Percentiles rank a stretch among this genome's conserved stretches.
Conservation (phyloP, 495 filamentous ascomycete species). For the Podospora pseudocomata region DNA sequence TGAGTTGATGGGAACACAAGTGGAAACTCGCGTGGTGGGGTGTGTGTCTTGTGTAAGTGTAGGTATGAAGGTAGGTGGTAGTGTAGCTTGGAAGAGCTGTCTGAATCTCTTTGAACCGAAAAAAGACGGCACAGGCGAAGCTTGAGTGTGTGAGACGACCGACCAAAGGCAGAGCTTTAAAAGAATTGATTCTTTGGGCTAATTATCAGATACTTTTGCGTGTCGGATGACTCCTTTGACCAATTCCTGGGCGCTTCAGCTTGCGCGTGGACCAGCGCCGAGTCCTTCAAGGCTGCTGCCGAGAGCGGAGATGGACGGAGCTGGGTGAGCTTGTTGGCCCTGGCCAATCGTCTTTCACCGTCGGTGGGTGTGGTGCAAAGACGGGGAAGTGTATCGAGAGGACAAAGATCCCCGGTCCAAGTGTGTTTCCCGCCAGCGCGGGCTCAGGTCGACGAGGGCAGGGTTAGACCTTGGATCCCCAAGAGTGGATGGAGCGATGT, state of each 20-base stretch:
- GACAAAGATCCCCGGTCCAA: conserved; percentile 6
- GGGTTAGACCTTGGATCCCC: conserved; percentile 2
- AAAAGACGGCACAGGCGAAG: not conserved
- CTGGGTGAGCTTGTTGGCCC: not conserved
- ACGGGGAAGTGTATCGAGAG: not conserved
- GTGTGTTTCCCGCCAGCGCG: not conserved
- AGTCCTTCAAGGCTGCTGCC: conserved; percentile 23
- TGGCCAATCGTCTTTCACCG: conserved; percentile 39
- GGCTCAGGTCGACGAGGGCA: not conserved
- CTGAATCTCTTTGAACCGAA: not conserved
- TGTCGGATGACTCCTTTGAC: conserved; percentile 27
- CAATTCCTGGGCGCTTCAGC: not conserved
- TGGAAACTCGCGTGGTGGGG: not conserved
- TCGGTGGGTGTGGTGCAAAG: conserved; percentile 16
- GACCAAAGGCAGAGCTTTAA: conserved; percentile 3
- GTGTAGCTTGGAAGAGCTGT: not conserved
- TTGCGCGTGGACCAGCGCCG: conserved; percentile 2
- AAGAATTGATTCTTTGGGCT: not conserved
- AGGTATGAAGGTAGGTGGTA: too few species aligned
- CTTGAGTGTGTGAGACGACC: not conserved
- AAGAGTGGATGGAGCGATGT: not conserved
- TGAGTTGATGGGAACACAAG: not conserved
- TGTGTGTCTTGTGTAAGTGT: conserved; percentile 4
- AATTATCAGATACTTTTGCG: conserved; percentile 4
- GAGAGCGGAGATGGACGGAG: conserved; percentile 37